These are phyloP conservation scores for Entomortierella beljakovae DNA, from an alignment of 192 early-diverging fungal species.

Conservation along the genomic window DNA sequence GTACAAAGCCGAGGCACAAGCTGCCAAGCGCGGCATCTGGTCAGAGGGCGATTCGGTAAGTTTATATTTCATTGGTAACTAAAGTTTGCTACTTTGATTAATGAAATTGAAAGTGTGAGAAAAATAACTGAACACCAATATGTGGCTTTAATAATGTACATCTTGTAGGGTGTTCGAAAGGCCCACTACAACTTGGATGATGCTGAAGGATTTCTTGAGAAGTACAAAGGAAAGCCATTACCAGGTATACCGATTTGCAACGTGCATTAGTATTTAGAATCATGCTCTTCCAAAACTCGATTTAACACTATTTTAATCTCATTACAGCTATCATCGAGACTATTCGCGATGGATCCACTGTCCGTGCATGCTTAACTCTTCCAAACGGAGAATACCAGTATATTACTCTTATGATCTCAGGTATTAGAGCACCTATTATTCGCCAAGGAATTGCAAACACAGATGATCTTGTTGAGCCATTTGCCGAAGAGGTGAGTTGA, in stretches of 20 bases:
- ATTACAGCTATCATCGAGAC: slow-evolving; percentile 89
- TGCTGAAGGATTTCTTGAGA: slow-evolving; percentile 76
- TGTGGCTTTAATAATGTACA: not conserved
- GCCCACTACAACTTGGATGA: slow-evolving; percentile 73
- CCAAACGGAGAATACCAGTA: slow-evolving; percentile 73
- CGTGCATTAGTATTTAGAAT: not conserved
- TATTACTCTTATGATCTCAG: slow-evolving; percentile 82
- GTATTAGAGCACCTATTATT: slow-evolving; percentile 87
- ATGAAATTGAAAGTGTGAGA: no score
- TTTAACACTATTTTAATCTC: not conserved
- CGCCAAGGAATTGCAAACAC: slow-evolving; percentile 80
- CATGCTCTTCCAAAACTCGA: not conserved
- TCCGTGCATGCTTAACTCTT: slow-evolving; percentile 79
- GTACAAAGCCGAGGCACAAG: slow-evolving; percentile 81
- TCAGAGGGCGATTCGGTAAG: slow-evolving; percentile 61
- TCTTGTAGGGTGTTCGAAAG: slow-evolving; percentile 58
- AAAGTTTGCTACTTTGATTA: no score
- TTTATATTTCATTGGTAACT: not conserved
- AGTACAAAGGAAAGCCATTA: slow-evolving; percentile 84
- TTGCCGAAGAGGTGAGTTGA: slow-evolving; percentile 76
- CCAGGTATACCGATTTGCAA: slow-evolving; percentile 62
- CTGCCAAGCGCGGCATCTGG: slow-evolving; percentile 84
- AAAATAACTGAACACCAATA: not conserved
- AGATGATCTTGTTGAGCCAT: slow-evolving; percentile 85
- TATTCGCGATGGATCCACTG: slow-evolving; percentile 91